Evolutionary conservation across 352 stramenopile genomes (phyloP), one percentile per base, ranked within the genome.

Genomic region (Phytophthora europaea): DNA sequence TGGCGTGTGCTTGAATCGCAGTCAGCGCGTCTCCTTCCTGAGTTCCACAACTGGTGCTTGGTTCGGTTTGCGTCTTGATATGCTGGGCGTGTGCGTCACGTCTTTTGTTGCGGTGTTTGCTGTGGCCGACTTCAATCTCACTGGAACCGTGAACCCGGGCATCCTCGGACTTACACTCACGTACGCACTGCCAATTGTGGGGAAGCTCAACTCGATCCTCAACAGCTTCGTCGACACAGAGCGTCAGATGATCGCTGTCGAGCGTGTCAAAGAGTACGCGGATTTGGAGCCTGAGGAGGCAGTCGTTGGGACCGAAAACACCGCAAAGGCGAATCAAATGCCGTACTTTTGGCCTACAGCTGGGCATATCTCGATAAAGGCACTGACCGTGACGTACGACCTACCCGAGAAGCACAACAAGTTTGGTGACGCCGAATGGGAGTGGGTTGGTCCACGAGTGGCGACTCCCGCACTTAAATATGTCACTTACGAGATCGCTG

Each of bases 161-260:
- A 80, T 96, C 1, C 67, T 97, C 1, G 94, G 93, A 1, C 78
- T 98, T n/a, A 97, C 92, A 23, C 82, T 98, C n/a, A 96, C 89
- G 34, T 98, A 98, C 54, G 88, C 94, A 13, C 75, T 97, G 20
- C 91, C 92, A 1, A 90, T 98, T 51, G 91, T 98, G 6, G 84
- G 83, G 8, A 97, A 96, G 58, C 70, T 97, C n/a, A 98, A 97
- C 50, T 82, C 87, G 0, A 83, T 96, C 18, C 75, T 98, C 15
- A 89, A 87, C 5, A 92, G 85, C 31, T 96, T 98, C 26, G 79
- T 96, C 36, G 90, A 95, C 53, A 97, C 92, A 1, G 94, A 98
- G 75, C 92, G 94, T 26, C 88, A 98, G 45, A 97, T 98, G 88
- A 94, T 98, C n/a, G 85, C 88, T 6, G 91, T 98, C 15, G 93